phyloP scores from a whole-genome alignment of 768 basidiomycete genomes.

The Lactarius psammicola region DNA sequence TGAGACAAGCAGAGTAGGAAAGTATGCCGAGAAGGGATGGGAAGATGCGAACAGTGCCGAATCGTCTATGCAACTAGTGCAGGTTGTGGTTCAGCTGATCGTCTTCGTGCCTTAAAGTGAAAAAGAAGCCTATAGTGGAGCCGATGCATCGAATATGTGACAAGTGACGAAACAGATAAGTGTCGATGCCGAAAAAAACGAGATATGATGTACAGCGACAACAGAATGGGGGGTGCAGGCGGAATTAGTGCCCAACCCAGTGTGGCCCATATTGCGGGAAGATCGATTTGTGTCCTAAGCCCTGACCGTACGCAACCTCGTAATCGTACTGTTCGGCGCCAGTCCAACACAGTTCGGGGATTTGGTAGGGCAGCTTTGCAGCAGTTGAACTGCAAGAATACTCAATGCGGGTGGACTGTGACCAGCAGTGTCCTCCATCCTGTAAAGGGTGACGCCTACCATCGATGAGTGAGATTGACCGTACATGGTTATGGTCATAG shows the following conservation, averaged over 20 bases:
- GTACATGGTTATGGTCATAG: conserved; percentile 23
- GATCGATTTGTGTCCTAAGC: conserved; percentile 44
- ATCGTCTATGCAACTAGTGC: conserved; percentile 25
- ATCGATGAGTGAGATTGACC: conserved; percentile 18
- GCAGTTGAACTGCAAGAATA: conserved; percentile 25
- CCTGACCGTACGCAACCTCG: conserved; percentile 41
- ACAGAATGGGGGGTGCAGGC: conserved; percentile 8
- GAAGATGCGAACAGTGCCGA: conserved; percentile 36
- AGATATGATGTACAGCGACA: conserved; percentile 16
- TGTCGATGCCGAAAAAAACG: conserved; percentile 21
- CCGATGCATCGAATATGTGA: conserved; percentile 32
- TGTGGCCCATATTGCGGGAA: conserved; percentile 47
- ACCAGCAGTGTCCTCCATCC: conserved; percentile 14
- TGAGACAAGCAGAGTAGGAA: conserved; percentile 31
- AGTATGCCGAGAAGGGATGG: conserved; percentile 32
- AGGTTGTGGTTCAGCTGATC: conserved; percentile 26
- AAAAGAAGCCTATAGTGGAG: conserved; percentile 11
- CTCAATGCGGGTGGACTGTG: conserved; percentile 27
- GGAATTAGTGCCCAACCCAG: conserved; percentile 49
- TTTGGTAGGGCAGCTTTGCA: conserved; percentile 16
- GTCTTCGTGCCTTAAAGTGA: conserved; percentile 21
- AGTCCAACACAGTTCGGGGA: conserved; percentile 29
- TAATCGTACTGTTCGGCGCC: conserved; percentile 38
- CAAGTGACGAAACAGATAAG: conserved; percentile 32
- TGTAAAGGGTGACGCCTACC: conserved; percentile 13